phyloP scores from a whole-genome alignment of 495 filamentous ascomycete genomes.

The Aspergillus conjunctus region DNA sequence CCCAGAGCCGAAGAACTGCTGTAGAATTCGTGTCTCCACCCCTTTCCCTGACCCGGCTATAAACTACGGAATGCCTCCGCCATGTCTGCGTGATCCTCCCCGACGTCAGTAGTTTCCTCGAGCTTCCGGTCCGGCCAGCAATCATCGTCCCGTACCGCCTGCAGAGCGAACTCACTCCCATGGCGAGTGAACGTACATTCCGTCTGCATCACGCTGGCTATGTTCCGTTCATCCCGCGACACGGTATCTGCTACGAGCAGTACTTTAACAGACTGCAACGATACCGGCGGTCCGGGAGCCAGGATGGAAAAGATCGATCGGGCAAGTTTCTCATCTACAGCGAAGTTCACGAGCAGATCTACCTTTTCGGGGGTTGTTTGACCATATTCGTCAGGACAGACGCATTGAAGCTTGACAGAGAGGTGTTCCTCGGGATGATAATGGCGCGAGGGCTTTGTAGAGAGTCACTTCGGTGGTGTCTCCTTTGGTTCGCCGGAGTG shows the following conservation, averaged over 20 bases:
- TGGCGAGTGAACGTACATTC: neutral
- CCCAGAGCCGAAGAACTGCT: neutral
- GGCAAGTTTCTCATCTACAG: neutral
- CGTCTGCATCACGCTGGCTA: neutral
- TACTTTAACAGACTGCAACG: neutral
- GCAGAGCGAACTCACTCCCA: neutral
- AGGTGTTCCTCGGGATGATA: neutral
- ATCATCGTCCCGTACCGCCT: neutral
- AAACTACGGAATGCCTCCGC: neutral
- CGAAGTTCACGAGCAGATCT: neutral
- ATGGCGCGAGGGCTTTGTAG: neutral
- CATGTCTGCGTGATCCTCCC: neutral
- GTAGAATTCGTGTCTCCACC: neutral
- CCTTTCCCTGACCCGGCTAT: neutral
- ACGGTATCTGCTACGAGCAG: neutral
- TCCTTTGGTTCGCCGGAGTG: neutral
- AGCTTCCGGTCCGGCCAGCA: neutral
- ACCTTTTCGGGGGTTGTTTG: neutral
- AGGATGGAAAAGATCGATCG: neutral
- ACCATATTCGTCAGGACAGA: neutral
- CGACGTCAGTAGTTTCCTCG: neutral
- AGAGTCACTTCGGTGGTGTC: neutral
- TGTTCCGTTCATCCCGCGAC: neutral
- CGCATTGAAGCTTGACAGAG: neutral
- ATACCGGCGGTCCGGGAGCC: neutral